Percentiles rank a stretch among this genome's conserved stretches.
phyloP scores from a whole-genome alignment of 352 stramenopile genomes.

The Globisporangium iwayamae region DNA sequence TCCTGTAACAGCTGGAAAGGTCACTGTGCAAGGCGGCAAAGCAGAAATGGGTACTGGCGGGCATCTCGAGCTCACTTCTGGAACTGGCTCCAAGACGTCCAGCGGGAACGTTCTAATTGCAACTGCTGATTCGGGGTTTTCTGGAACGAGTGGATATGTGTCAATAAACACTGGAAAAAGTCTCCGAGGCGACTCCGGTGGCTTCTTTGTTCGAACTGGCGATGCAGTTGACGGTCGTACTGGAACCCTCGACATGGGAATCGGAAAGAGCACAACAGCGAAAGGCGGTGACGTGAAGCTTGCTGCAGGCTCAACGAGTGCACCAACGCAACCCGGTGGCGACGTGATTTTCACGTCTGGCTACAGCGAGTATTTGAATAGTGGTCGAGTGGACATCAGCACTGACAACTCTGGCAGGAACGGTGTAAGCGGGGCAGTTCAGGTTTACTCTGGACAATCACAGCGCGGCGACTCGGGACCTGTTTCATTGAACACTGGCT shows the following conservation, averaged over 20 bases:
- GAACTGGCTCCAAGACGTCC: constrained; percentile 32
- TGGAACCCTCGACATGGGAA: constrained; percentile 38
- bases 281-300: constrained; percentile 77
- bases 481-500: constrained; percentile 69
- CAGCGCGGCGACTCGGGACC: constrained; percentile 58
- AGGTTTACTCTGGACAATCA: constrained; percentile 54
- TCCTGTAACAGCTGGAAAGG: constrained; percentile 29
- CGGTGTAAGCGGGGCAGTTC: constrained; percentile 77
- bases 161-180: constrained; percentile 52
- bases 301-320: constrained; percentile 47
- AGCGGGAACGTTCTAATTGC: constrained; percentile 61
- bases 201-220: constrained; percentile 52
- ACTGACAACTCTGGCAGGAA: constrained; percentile 69
- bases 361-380: constrained; percentile 57
- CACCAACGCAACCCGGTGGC: constrained; percentile 54
- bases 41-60: constrained; percentile 49
- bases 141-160: constrained; percentile 73
- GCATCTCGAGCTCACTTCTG: constrained; percentile 40
- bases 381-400: constrained; percentile 68
- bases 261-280: constrained; percentile 49
- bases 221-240: constrained; percentile 44
- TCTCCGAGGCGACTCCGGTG: constrained; percentile 51
- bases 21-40: constrained; percentile 44
- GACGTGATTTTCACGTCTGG: constrained; percentile 78
- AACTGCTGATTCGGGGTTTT: constrained; percentile 59